Conservation (phyloP, 805 yeast species). For the Ogataea chonburiensis region DNA sequence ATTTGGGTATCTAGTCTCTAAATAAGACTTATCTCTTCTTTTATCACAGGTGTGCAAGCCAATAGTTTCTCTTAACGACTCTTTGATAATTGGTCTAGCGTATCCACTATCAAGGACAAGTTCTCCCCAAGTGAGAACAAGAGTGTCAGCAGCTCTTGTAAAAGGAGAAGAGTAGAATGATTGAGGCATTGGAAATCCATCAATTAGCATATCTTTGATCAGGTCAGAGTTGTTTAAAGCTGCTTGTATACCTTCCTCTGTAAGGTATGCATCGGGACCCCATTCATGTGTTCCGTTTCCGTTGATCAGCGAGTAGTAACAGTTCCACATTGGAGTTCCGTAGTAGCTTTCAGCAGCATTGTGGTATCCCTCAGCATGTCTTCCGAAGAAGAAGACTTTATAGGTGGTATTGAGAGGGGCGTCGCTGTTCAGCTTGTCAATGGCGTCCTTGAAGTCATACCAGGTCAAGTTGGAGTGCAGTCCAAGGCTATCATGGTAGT, state of each 20-base stretch:
- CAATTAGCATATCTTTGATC: conserved; percentile 1
- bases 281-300: conserved; percentile 3
- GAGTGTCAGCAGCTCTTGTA: conserved; percentile 3
- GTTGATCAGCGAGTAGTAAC: conserved; percentile 3
- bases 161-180: conserved; percentile 3
- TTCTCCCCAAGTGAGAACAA: conserved; percentile 4
- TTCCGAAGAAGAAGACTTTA: conserved; percentile 1
- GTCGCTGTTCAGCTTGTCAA: conserved; percentile 1
- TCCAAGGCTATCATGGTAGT: conserved; percentile 1
- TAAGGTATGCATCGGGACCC: conserved; percentile 3
- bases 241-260: background rate
- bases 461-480: background rate
- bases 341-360: conserved; percentile 3
- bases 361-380: conserved; percentile 6
- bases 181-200: conserved; percentile 4
- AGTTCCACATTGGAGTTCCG: conserved; percentile 1
- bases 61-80: conserved; percentile 3
- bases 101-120: conserved; percentile 2
- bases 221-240: conserved; percentile 3
- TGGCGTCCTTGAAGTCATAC: conserved; percentile 1
- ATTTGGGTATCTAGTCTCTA: conserved; percentile 4
- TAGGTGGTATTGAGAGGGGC: conserved; percentile 3
- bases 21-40: conserved; percentile 1
- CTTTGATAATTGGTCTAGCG: conserved; percentile 1
- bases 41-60: conserved; percentile 3